phyloP scores from a whole-genome alignment of 2,329 filamentous ascomycete genomes.

The Xylaria sp. region DNA sequence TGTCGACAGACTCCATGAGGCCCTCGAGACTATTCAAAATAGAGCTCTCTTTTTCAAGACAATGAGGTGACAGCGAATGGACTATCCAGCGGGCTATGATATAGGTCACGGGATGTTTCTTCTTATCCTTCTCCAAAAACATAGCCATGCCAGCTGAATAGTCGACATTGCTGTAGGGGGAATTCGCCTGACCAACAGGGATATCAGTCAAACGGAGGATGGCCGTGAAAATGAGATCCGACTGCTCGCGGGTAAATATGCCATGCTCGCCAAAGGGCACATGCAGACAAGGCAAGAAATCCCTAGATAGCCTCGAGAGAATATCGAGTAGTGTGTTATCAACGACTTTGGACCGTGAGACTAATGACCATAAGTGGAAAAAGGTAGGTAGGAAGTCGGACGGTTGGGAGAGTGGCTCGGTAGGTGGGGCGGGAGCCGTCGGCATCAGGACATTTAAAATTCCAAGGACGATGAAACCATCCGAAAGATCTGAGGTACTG shows the following conservation, averaged over 20 bases:
- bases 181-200: constrained; percentile 93
- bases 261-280: constrained; percentile 86
- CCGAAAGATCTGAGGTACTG: constrained; percentile 90
- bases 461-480: constrained; percentile 92
- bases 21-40: constrained; percentile 88
- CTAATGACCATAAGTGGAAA: constrained; percentile 95
- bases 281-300: constrained; percentile 78
- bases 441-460: constrained; percentile 88
- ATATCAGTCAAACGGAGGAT: constrained; percentile 91
- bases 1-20: constrained; percentile 93
- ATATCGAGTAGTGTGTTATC: constrained; percentile 91
- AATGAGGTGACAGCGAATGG: constrained; percentile 89
- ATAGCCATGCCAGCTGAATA: constrained; percentile 83
- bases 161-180: constrained; percentile 88
- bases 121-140: constrained; percentile 89
- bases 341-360: constrained; percentile 87
- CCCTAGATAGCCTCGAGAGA: constrained; percentile 85
- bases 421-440: constrained; percentile 78
- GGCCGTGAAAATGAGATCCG: constrained; percentile 90
- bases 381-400: constrained; percentile 91
- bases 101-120: constrained; percentile 91
- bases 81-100: constrained; percentile 93
- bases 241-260: constrained; percentile 92
- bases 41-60: constrained; percentile 79
- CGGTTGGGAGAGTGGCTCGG: constrained; percentile 80